Percentiles rank a stretch among this genome's conserved stretches.
Evolutionary conservation across 1,284 basidiomycete genomes (phyloP).

Genomic region (Exobasidium rhododendri): DNA sequence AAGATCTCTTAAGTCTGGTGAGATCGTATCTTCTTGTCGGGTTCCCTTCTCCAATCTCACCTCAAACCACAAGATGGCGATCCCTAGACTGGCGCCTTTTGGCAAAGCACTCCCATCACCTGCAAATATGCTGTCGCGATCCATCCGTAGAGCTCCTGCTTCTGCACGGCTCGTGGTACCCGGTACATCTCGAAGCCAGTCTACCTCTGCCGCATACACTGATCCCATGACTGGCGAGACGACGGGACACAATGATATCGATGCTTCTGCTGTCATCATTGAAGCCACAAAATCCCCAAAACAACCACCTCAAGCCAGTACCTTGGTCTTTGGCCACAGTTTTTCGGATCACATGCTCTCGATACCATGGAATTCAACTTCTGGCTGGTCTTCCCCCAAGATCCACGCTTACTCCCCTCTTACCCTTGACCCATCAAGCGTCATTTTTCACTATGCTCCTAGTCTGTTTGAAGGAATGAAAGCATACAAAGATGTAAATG

Average conservation of each 20-base stretch:
- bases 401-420: constrained; percentile 81
- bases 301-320: constrained; percentile 53
- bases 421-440: constrained; percentile 73
- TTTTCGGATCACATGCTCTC: constrained; percentile 89
- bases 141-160: too few species aligned
- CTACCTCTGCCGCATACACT: constrained; percentile 16
- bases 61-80: too few species aligned
- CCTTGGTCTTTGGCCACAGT: constrained; percentile 60
- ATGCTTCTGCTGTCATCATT: constrained; percentile 30
- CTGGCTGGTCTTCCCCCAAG: constrained; percentile 78
- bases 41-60: too few species aligned
- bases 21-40: too few species aligned
- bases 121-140: too few species aligned
- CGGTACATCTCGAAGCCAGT: too few species aligned
- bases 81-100: too few species aligned
- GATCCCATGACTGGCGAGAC: constrained; percentile 49
- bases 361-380: constrained; percentile 70
- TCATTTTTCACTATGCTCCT: constrained; percentile 88
- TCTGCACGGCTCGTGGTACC: too few species aligned
- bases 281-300: constrained; percentile 45
- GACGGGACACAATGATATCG: constrained; percentile 28
- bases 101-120: too few species aligned
- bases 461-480: constrained; percentile 94
- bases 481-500: constrained; percentile 78
- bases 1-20: neutral